A percentile compares a stretch with the other conserved stretches of the same genome.
Evolutionary conservation across 108 stramenopile species (phyloP).

Genomic region (Nitzschia palea): DNA sequence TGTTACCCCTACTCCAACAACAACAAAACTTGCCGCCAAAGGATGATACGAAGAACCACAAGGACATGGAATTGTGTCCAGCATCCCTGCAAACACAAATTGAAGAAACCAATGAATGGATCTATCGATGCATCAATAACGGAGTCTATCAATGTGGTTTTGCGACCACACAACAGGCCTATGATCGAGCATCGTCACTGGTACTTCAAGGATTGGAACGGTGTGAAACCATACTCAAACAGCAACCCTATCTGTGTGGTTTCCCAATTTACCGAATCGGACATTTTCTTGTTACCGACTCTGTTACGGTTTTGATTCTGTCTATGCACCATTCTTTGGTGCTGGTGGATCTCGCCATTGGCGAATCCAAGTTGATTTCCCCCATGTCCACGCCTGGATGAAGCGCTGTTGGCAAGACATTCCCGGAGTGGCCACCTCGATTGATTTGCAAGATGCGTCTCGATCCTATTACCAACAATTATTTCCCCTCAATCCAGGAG

Average conservation of each 20-base stretch:
- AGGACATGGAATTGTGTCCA: conserved; percentile 15
- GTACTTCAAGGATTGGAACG: conserved; percentile 65
- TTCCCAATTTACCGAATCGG: conserved; percentile 70
- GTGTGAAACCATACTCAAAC: conserved; percentile 52
- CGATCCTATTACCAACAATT: conserved; percentile 74
- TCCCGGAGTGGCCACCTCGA: conserved; percentile 50
- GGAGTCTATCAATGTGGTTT: conserved; percentile 89
- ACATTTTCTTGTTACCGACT: conserved; percentile 74
- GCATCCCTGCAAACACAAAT: conserved; percentile 64
- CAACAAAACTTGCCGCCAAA: not conserved
- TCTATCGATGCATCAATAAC: conserved; percentile 70
- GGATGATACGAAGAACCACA: not conserved
- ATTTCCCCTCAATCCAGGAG: conserved; percentile 80
- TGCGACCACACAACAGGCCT: conserved; percentile 78
- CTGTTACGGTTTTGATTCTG: conserved; percentile 80
- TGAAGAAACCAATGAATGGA: conserved; percentile 80
- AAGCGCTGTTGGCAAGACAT: conserved; percentile 54
- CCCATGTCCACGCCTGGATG: conserved; percentile 43
- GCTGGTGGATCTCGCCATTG: conserved; percentile 57
- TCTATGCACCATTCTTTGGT: conserved; percentile 77
- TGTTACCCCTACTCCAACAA: conserved; percentile 55
- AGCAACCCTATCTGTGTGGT: conserved; percentile 54
- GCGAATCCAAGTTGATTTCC: conserved; percentile 43
- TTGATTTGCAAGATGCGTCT: conserved; percentile 75
- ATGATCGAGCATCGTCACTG: conserved; percentile 68